These are phyloP conservation scores for Prunus padus DNA, from an alignment of 306 rosid species.

Conservation along the genomic window DNA sequence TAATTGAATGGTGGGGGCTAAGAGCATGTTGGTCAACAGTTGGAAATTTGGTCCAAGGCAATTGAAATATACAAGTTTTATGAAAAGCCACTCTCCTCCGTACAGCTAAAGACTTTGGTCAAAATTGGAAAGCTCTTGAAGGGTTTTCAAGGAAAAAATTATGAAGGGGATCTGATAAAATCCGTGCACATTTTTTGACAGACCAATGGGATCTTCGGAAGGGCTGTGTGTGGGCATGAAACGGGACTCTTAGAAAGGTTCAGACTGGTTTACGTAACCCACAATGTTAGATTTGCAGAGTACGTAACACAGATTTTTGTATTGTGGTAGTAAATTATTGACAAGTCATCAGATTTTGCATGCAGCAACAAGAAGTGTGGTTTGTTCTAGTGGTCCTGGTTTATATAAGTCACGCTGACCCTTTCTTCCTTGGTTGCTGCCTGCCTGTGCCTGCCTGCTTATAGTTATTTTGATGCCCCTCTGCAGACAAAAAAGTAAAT, in stretches of 20 bases:
- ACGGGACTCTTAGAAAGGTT: not conserved
- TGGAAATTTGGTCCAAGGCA: not conserved
- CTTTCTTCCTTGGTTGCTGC: not conserved
- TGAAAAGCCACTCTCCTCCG: not conserved
- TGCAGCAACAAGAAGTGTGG: slow-evolving; percentile 4
- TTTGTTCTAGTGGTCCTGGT: slow-evolving; percentile 3
- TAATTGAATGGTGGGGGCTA: not conserved
- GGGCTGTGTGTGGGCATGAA: not conserved
- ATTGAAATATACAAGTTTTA: not conserved
- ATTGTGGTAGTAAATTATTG: not conserved
- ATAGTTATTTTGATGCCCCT: not conserved
- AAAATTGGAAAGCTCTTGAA: not conserved
- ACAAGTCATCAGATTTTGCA: not conserved
- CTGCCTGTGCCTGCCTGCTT: not conserved
- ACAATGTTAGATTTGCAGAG: not conserved
- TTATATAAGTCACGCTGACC: not conserved
- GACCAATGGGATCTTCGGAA: not conserved
- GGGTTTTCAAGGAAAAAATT: not conserved
- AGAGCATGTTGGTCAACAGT: not conserved
- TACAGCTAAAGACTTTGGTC: not conserved
- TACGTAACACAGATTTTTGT: not conserved
- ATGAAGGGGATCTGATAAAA: not conserved
- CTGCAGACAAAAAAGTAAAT: not conserved
- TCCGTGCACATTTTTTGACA: not conserved
- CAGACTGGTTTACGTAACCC: not conserved